A percentile compares a stretch with the other conserved stretches of the same genome.
phyloP scores from a whole-genome alignment of 768 basidiomycete genomes.

The Mycena sanguinolenta region DNA sequence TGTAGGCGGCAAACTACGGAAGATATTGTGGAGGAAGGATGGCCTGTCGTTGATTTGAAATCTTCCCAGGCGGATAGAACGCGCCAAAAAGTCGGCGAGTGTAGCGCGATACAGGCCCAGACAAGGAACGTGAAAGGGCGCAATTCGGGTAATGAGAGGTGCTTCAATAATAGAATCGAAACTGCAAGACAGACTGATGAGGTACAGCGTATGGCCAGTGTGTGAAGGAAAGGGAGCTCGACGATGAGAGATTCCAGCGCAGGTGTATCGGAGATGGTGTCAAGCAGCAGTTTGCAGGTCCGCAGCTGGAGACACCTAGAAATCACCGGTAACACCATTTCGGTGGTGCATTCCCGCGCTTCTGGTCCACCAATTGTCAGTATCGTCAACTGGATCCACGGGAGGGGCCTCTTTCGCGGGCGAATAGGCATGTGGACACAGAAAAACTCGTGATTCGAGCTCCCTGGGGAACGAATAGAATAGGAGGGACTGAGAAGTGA shows the following conservation, averaged over 20 bases:
- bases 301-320: neutral
- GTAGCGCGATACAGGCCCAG: neutral
- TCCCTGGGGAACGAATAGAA: neutral
- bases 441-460: slow-evolving; percentile 1
- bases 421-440: neutral
- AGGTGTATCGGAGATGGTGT: neutral
- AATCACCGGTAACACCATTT: neutral
- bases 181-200: too few relatives aligned
- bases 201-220: neutral
- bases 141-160: neutral
- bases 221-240: neutral
- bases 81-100: neutral
- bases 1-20: too few relatives aligned
- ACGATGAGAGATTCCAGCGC: neutral
- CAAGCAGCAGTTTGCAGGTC: neutral
- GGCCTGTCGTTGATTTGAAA: neutral
- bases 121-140: neutral
- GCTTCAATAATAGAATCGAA: neutral
- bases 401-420: neutral
- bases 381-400: neutral
- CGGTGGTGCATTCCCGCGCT: neutral
- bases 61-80: neutral
- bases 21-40: neutral
- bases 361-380: neutral
- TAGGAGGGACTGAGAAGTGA: neutral